Percentiles rank a stretch among this genome's conserved stretches.
These are phyloP conservation scores for Asterella californica DNA, from an alignment of 225 moss, liverwort and hornwort species.

Conservation along the genomic window DNA sequence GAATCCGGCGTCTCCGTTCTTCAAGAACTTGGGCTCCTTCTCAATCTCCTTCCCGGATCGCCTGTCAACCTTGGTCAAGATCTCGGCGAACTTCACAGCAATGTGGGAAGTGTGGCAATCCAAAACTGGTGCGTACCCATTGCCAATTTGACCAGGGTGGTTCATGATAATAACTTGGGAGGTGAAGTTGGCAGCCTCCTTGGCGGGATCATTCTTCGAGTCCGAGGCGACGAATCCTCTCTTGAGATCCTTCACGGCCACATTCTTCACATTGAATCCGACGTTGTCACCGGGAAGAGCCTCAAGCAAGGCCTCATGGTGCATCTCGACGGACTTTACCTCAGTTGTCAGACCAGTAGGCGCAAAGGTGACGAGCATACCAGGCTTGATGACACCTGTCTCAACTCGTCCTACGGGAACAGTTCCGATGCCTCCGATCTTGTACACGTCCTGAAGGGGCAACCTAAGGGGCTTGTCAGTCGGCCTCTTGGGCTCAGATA, in stretches of 20 bases:
- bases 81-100: constrained; percentile 41
- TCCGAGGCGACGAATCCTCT: constrained; percentile 52
- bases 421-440: constrained; percentile 61
- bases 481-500: constrained; percentile 65
- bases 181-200: constrained; percentile 52
- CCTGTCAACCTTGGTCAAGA: constrained; percentile 52
- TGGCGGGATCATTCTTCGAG: constrained; percentile 52
- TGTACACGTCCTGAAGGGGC: constrained; percentile 74
- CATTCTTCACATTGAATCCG: constrained; percentile 54
- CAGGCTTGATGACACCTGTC: constrained; percentile 55
- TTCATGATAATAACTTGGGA: constrained; percentile 55
- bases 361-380: constrained; percentile 47
- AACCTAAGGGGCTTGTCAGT: constrained; percentile 68
- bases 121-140: constrained; percentile 53
- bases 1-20: constrained; percentile 62
- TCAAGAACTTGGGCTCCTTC: constrained; percentile 46
- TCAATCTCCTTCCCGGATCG: constrained; percentile 47
- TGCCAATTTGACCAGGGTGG: constrained; percentile 51
- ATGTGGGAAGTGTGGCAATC: constrained; percentile 44
- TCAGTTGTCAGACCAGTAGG: constrained; percentile 56
- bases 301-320: constrained; percentile 46
- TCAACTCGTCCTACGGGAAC: constrained; percentile 53
- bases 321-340: constrained; percentile 60
- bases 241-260: constrained; percentile 52
- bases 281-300: constrained; percentile 50